Conservation (phyloP, 768 basidiomycete genomes). For the Phallus indusiatus region DNA sequence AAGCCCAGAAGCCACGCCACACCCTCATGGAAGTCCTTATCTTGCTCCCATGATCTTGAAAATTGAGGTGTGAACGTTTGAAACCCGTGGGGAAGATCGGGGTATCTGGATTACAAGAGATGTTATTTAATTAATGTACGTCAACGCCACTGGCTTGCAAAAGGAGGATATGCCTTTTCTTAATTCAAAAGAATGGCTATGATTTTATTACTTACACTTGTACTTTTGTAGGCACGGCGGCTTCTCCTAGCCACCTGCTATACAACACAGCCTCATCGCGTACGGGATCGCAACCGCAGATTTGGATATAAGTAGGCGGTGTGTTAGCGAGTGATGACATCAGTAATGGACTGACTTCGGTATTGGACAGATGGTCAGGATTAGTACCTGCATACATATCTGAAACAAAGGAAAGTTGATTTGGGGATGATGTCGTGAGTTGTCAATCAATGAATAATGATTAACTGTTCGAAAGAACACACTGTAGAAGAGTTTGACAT, state of each 20-base stretch:
- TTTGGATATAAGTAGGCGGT: slow-evolving; percentile 18
- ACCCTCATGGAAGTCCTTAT: not conserved
- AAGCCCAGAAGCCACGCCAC: not conserved
- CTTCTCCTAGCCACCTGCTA: slow-evolving; percentile 15
- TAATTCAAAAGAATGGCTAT: not conserved
- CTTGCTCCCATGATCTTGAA: not conserved
- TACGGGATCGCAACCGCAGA: slow-evolving; percentile 17
- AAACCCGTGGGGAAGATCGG: slow-evolving; percentile 2
- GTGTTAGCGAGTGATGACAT: slow-evolving; percentile 14
- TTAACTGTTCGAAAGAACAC: not conserved
- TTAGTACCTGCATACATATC: not conserved
- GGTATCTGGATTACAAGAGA: not conserved
- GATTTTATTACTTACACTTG: slow-evolving; percentile 13
- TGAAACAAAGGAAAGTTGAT: not conserved
- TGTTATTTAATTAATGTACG: not conserved
- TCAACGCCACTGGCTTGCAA: no score
- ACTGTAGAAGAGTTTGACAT: not conserved
- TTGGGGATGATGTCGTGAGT: not conserved
- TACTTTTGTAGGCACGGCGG: slow-evolving; percentile 15
- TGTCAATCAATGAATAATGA: not conserved
- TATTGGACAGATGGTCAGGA: not conserved
- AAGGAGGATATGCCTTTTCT: not conserved
- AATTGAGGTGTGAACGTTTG: not conserved
- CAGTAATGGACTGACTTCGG: slow-evolving; percentile 14
- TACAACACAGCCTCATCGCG: slow-evolving; percentile 22